Percentiles rank a stretch among this genome's conserved stretches.
Conservation (phyloP, 2,329 filamentous ascomycete genomes). For the Sporothrix brasiliensis region DNA sequence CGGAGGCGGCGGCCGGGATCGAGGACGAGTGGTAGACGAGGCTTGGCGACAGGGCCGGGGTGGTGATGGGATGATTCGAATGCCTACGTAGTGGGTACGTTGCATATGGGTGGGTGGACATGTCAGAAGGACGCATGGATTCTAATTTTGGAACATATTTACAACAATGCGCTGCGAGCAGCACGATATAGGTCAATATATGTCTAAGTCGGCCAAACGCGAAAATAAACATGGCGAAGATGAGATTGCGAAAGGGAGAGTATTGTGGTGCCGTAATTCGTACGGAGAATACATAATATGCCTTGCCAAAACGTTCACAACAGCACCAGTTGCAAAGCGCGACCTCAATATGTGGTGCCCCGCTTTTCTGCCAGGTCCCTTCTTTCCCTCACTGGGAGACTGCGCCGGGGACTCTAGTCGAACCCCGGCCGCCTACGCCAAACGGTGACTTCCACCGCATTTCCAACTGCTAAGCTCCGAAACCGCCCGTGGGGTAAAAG, state of each 20-base stretch:
- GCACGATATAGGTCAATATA: background rate
- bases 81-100: background rate
- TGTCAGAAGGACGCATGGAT: background rate
- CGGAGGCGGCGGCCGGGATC: conserved; percentile 34
- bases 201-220: background rate
- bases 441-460: background rate
- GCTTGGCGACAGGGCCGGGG: background rate
- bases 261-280: background rate
- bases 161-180: conserved; percentile 6
- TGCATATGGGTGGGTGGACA: background rate
- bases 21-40: conserved; percentile 33
- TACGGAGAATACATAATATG: background rate
- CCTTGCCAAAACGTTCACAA: background rate
- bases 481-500: conserved; percentile 30
- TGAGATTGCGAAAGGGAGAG: background rate
- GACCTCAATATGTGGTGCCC: too few relatives aligned
- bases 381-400: background rate
- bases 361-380: conserved; percentile 16
- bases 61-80: background rate
- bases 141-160: background rate
- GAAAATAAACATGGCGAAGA: background rate
- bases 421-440: conserved; percentile 29
- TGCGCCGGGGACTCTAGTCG: conserved; percentile 34
- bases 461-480: conserved; percentile 29
- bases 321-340: background rate